Conservation (phyloP, 2,329 filamentous ascomycete genomes). For the Cordyceps pruinosa region DNA sequence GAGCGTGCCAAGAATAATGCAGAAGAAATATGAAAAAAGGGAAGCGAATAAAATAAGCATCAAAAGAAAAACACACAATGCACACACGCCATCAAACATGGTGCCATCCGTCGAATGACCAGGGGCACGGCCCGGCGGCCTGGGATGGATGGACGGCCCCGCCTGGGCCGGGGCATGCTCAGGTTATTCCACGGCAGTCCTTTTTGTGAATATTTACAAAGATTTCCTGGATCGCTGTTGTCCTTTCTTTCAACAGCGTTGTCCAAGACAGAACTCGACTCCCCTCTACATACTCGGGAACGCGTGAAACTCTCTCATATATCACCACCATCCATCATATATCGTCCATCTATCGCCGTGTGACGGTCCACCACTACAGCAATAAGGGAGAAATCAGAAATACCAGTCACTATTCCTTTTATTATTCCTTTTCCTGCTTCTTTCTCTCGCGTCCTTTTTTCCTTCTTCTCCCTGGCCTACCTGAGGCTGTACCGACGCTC, state of each 20-base stretch:
- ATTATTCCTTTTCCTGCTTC: not conserved
- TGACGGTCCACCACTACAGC: too few species aligned
- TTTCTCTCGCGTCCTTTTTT: not conserved
- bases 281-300: too few species aligned
- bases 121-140: conserved; percentile 5
- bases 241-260: not conserved
- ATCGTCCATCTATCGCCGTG: too few species aligned
- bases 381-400: not conserved
- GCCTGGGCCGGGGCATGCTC: not conserved
- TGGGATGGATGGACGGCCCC: not conserved
- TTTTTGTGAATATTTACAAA: too few species aligned
- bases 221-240: too few species aligned
- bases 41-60: not conserved
- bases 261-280: not conserved
- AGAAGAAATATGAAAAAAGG: not conserved
- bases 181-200: too few species aligned
- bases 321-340: not conserved
- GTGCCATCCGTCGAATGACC: not conserved
- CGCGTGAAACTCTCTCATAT: too few species aligned
- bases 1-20: not conserved
- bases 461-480: not conserved
- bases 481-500: not conserved
- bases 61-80: not conserved
- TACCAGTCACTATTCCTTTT: not conserved
- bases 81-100: not conserved